Evolutionary conservation across 2,329 filamentous ascomycete species (phyloP).

Genomic region (Dothidotthia symphoricarpi): DNA sequence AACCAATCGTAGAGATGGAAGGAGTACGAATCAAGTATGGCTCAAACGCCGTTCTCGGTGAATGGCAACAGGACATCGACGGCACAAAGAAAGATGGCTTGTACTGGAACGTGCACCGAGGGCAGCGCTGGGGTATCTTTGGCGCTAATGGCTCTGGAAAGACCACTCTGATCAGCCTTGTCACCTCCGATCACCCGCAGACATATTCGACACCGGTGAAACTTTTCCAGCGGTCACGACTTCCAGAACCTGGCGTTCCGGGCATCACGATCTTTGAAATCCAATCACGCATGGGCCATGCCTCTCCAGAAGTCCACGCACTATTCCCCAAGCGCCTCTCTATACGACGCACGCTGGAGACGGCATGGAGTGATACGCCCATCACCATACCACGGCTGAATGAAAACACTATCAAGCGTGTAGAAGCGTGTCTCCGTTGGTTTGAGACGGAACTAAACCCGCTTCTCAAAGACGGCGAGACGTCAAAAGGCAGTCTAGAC

Average conservation of each 20-base stretch:
- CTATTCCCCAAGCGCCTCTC: constrained; percentile 81
- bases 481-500: constrained; percentile 28
- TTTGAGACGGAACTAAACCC: constrained; percentile 79
- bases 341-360: constrained; percentile 73
- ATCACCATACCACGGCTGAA: constrained; percentile 66
- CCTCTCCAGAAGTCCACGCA: constrained; percentile 88
- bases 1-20: constrained; percentile 81
- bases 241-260: constrained; percentile 68
- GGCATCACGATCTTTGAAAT: constrained; percentile 92
- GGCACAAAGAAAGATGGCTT: constrained; percentile 61
- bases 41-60: constrained; percentile 72
- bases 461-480: constrained; percentile 6
- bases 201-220: constrained; percentile 85
- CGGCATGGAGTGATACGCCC: constrained; percentile 89
- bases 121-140: constrained; percentile 88
- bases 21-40: constrained; percentile 82
- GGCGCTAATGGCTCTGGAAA: constrained; percentile 95
- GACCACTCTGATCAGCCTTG: constrained; percentile 86
- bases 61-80: constrained; percentile 65
- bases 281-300: constrained; percentile 85
- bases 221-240: constrained; percentile 77
- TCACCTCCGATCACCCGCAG: constrained; percentile 95
- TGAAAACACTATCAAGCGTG: constrained; percentile 54
- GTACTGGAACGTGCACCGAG: constrained; percentile 77
- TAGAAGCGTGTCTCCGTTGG: constrained; percentile 70